Evolutionary conservation across 257 asterid genomes (phyloP).

Genomic region (Solanum chilense): DNA sequence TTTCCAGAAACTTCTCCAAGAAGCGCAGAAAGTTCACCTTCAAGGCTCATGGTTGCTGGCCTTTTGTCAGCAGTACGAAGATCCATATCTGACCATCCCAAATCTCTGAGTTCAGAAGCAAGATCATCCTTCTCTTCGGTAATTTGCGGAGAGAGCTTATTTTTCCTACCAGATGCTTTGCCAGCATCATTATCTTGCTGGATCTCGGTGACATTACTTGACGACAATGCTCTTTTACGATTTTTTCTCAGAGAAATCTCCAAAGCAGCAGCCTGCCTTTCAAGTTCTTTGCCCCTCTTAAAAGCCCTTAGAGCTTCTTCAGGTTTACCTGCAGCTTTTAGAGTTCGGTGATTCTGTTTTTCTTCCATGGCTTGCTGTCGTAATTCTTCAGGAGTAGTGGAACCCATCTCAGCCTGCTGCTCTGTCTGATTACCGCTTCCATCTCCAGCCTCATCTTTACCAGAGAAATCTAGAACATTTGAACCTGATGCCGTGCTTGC

Average conservation of each 20-base stretch:
- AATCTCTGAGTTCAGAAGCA: slow-evolving; percentile 70
- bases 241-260: slow-evolving; percentile 63
- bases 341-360: slow-evolving; percentile 58
- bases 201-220: slow-evolving; percentile 27
- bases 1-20: slow-evolving; percentile 52
- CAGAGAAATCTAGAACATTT: slow-evolving; percentile 18
- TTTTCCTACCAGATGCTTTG: slow-evolving; percentile 19
- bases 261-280: slow-evolving; percentile 84
- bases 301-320: slow-evolving; percentile 86
- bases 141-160: slow-evolving; percentile 24
- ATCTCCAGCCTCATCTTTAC: slow-evolving; percentile 22
- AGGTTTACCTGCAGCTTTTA: slow-evolving; percentile 83
- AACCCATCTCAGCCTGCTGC: slow-evolving; percentile 20
- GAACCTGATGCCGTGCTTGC: slow-evolving; percentile 37
- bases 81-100: slow-evolving; percentile 97
- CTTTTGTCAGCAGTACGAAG: slow-evolving; percentile 45
- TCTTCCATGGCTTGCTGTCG: slow-evolving; percentile 78
- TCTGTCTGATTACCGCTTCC: not conserved
- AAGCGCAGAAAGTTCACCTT: slow-evolving; percentile 80
- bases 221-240: slow-evolving; percentile 56
- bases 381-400: slow-evolving; percentile 70
- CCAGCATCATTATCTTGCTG: slow-evolving; percentile 30
- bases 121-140: slow-evolving; percentile 59
- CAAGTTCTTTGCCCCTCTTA: slow-evolving; percentile 91
- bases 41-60: slow-evolving; percentile 48